These are phyloP conservation scores for Stephanodiscus minutulus DNA, from an alignment of 108 stramenopile genomes.

Conservation along the genomic window DNA sequence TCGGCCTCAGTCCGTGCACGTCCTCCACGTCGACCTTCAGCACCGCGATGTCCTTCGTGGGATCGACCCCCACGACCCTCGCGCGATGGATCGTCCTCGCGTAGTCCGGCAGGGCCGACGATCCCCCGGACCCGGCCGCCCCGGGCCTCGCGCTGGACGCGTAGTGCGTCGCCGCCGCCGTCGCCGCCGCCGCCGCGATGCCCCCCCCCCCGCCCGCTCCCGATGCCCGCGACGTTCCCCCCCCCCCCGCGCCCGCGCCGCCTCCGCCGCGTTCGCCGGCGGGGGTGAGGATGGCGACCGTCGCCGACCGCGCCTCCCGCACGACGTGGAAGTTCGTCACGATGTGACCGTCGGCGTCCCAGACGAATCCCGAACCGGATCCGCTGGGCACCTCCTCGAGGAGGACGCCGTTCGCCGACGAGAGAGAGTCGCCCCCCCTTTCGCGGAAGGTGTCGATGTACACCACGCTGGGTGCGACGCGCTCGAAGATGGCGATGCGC, in stretches of 20 bases:
- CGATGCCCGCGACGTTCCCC: background rate
- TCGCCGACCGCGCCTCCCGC: conserved; percentile 72
- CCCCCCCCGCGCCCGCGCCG: too few relatives aligned
- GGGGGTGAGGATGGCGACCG: conserved; percentile 60
- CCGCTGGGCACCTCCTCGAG: conserved; percentile 78
- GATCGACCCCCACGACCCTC: conserved; percentile 84
- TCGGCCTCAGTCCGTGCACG: conserved; percentile 60
- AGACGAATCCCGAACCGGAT: conserved; percentile 88
- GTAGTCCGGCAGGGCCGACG: conserved; percentile 23
- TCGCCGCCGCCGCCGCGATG: too few relatives aligned
- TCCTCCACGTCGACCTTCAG: conserved; percentile 74
- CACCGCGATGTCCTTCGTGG: conserved; percentile 93
- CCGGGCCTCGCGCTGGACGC: conserved; percentile 36
- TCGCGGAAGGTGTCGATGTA: conserved; percentile 83
- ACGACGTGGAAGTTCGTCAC: conserved; percentile 86
- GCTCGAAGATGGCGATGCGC: conserved; percentile 77
- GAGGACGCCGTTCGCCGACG: conserved; percentile 71
- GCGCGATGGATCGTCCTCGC: conserved; percentile 76
- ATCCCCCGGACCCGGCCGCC: conserved; percentile 21
- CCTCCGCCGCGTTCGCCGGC: conserved; percentile 2
- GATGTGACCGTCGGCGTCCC: conserved; percentile 85
- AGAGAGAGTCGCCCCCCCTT: conserved; percentile 60
- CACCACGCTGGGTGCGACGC: conserved; percentile 70
- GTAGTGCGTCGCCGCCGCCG: conserved; percentile 21
- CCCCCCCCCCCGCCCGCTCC: background rate